Conservation (phyloP, 805 yeast genomes). For the Yamadazyma tumulicola region DNA sequence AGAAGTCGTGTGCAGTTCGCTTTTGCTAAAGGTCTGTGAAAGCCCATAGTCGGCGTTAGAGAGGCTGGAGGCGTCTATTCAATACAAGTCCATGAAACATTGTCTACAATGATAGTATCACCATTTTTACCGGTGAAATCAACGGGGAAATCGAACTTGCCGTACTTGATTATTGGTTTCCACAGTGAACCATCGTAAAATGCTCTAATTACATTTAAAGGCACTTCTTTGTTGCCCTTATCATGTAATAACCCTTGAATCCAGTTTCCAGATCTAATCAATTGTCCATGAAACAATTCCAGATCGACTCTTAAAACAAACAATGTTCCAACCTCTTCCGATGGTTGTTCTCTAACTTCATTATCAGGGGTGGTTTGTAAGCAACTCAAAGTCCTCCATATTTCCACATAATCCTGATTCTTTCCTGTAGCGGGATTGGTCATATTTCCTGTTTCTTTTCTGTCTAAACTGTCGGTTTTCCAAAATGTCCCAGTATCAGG, state of each 20-base stretch:
- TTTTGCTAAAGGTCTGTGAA: too few relatives aligned
- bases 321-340: conserved; percentile 1
- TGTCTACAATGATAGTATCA: conserved; percentile 8
- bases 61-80: conserved; percentile 7
- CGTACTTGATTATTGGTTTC: conserved; percentile 25
- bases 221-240: conserved; percentile 15
- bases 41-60: too few relatives aligned
- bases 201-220: conserved; percentile 27
- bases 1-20: too few relatives aligned
- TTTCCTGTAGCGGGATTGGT: conserved; percentile 39
- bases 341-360: conserved; percentile 22
- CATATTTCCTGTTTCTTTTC: conserved; percentile 52
- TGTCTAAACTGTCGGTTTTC: conserved; percentile 32
- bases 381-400: conserved; percentile 52
- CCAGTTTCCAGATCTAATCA: conserved; percentile 51
- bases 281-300: conserved; percentile 37
- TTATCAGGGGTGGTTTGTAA: conserved; percentile 21
- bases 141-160: conserved; percentile 23
- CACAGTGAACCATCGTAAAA: conserved; percentile 18
- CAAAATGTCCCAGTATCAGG: conserved; percentile 49
- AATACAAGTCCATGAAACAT: conserved; percentile 20
- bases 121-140: conserved; percentile 15
- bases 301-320: conserved; percentile 22
- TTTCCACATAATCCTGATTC: conserved; percentile 46
- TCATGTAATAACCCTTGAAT: conserved; percentile 45